Percentiles rank a stretch among this genome's conserved stretches.
phyloP scores from a whole-genome alignment of 306 rosid species.

The Fragaria vesca region DNA sequence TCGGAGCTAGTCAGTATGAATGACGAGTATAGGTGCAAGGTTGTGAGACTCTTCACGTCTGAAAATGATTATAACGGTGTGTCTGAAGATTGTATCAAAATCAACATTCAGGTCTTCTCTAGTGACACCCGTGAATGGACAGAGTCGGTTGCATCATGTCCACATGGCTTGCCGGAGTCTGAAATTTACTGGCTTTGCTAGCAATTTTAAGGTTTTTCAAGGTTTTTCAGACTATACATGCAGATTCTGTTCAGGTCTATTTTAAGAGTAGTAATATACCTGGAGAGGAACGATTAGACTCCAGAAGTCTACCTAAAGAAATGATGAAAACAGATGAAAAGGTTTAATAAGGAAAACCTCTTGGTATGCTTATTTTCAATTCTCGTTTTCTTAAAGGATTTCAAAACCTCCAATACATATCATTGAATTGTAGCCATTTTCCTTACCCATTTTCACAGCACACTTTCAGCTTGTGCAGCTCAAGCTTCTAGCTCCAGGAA shows the following conservation, averaged over 20 bases:
- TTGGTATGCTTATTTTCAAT: not conserved
- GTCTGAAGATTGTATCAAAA: too few species aligned
- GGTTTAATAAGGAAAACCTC: not conserved
- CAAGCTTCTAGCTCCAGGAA: conserved; percentile 43
- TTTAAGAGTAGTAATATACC: not conserved
- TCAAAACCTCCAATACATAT: conserved; percentile 7
- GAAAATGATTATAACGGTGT: too few species aligned
- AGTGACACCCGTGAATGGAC: too few species aligned
- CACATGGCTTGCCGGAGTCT: not conserved
- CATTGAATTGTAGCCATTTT: conserved; percentile 6
- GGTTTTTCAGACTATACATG: not conserved
- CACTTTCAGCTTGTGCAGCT: conserved; percentile 24
- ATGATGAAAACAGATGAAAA: not conserved
- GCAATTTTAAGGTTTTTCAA: too few species aligned
- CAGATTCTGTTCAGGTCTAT: too few species aligned
- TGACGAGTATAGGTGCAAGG: too few species aligned
- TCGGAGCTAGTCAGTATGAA: too few species aligned
- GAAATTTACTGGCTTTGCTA: too few species aligned
- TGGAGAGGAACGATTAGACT: not conserved
- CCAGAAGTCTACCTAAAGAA: not conserved
- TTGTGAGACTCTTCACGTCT: too few species aligned
- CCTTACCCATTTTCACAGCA: conserved; percentile 10
- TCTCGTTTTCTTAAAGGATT: not conserved
- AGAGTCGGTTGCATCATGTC: not conserved
- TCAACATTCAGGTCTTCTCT: too few species aligned